Percentiles rank a stretch among this genome's conserved stretches.
phyloP scores from a whole-genome alignment of 306 rosid species.

The Trifolium pratense region DNA sequence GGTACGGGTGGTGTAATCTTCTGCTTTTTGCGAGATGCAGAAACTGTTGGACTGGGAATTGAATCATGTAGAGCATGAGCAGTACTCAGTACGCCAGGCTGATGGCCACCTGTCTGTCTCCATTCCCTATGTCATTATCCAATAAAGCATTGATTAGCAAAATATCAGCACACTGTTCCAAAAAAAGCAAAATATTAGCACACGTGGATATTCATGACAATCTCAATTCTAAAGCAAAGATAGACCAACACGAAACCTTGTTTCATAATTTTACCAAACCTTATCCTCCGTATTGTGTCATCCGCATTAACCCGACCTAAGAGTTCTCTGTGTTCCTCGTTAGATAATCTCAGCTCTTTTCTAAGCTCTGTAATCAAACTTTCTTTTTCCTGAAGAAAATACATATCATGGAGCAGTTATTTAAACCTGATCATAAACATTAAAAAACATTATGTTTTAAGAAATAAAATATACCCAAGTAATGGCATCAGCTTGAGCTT shows the following conservation, averaged over 20 bases:
- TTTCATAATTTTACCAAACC: slow-evolving; percentile 58
- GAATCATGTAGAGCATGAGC: slow-evolving; percentile 81
- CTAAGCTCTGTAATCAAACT: slow-evolving; percentile 88
- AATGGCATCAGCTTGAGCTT: slow-evolving; percentile 98
- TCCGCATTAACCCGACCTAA: slow-evolving; percentile 92
- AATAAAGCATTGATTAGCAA: slow-evolving; percentile 47
- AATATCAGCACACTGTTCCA: slow-evolving; percentile 32
- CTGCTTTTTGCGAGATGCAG: slow-evolving; percentile 91
- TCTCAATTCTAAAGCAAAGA: slow-evolving; percentile 23
- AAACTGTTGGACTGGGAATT: slow-evolving; percentile 80
- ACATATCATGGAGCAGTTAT: slow-evolving; percentile 58
- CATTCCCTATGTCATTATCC: slow-evolving; percentile 74
- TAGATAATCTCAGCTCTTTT: slow-evolving; percentile 85
- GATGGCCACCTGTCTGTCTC: slow-evolving; percentile 89
- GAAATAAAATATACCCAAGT: slow-evolving; percentile 82
- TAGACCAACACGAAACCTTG: slow-evolving; percentile 39
- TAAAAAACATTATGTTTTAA: slow-evolving; percentile 44
- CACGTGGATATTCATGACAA: slow-evolving; percentile 32
- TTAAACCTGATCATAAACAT: slow-evolving; percentile 60
- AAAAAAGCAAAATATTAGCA: not conserved
- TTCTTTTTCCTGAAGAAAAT: slow-evolving; percentile 92
- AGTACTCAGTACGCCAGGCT: slow-evolving; percentile 61
- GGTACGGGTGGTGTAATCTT: slow-evolving; percentile 71
- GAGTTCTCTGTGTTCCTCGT: slow-evolving; percentile 96
- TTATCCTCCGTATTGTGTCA: slow-evolving; percentile 79